These are phyloP conservation scores for Bryoerythrophyllum caledonicum DNA, from an alignment of 225 moss, liverwort and hornwort species.

Conservation along the genomic window DNA sequence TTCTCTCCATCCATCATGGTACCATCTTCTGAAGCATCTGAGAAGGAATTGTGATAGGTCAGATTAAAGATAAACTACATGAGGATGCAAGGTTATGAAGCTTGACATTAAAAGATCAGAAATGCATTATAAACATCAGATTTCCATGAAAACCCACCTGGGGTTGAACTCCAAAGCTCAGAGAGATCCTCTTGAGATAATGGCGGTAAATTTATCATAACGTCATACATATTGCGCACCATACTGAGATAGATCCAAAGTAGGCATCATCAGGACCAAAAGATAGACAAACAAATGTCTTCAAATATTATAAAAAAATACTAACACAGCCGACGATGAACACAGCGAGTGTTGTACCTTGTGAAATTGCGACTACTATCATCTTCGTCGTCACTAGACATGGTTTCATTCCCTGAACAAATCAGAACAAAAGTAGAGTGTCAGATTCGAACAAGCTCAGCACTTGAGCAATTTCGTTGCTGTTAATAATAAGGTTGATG, in stretches of 20 bases:
- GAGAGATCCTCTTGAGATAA: slow-evolving; percentile 45
- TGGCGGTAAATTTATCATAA: slow-evolving; percentile 69
- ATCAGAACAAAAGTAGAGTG: neutral
- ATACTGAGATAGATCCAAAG: slow-evolving; percentile 40
- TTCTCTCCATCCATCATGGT: slow-evolving; percentile 6
- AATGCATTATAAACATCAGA: neutral
- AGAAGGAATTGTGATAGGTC: slow-evolving; percentile 10
- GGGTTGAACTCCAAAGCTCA: slow-evolving; percentile 56
- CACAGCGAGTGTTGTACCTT: slow-evolving; percentile 39
- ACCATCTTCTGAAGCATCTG: slow-evolving; percentile 34
- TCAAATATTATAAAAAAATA: neutral
- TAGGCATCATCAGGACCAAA: slow-evolving; percentile 6
- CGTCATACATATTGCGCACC: slow-evolving; percentile 73
- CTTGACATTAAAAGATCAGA: neutral
- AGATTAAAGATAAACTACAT: neutral
- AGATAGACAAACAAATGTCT: neutral
- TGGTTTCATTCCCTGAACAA: slow-evolving; percentile 49
- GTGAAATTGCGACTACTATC: slow-evolving; percentile 31
- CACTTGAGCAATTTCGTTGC: neutral
- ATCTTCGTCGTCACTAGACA: slow-evolving; percentile 76
- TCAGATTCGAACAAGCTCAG: slow-evolving; percentile 13
- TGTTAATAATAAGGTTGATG: neutral
- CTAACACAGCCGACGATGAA: neutral
- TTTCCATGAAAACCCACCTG: slow-evolving; percentile 18
- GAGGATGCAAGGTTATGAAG: neutral